Conservation (phyloP, 2,329 filamentous ascomycete genomes). For the Trichophaea hybrida region DNA sequence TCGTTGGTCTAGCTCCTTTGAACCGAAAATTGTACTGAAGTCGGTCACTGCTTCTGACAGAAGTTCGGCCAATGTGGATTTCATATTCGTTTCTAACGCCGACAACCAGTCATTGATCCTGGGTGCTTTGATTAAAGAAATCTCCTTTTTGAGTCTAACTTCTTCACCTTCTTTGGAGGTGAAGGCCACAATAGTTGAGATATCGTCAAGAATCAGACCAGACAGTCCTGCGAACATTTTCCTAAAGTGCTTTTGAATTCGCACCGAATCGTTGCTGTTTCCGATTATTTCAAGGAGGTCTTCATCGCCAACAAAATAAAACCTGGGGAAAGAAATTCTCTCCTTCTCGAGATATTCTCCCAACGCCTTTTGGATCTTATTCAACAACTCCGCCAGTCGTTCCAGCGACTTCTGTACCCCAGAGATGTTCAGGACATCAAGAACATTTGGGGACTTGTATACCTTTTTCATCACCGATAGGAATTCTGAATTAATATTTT, state of each 20-base stretch:
- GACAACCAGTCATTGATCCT: conserved; percentile 99
- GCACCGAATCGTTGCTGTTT: conserved; percentile 93
- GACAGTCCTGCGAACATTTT: conserved; percentile 99
- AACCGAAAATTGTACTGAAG: conserved; percentile 64
- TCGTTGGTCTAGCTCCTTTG: conserved; percentile 52
- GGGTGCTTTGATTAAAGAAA: conserved; percentile 83
- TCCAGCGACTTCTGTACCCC: conserved; percentile 94
- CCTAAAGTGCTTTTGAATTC: conserved; percentile 96
- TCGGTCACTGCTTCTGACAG: conserved; percentile 72
- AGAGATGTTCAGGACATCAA: conserved; percentile 90
- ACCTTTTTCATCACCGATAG: conserved; percentile 99
- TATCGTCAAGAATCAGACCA: conserved; percentile 80
- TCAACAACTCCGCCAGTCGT: conserved; percentile 85
- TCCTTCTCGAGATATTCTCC: conserved; percentile 98
- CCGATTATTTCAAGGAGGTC: conserved; percentile 97
- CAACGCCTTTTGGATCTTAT: conserved; percentile 97
- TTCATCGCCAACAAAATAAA: conserved; percentile 99
- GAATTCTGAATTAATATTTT: conserved; percentile 99
- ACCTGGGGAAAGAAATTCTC: conserved; percentile 89
- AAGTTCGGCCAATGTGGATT: conserved; percentile 77
- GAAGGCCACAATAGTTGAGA: conserved; percentile 77
- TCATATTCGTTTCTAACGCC: conserved; percentile 84
- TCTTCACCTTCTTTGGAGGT: conserved; percentile 90
- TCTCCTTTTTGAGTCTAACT: conserved; percentile 74
- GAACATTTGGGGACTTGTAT: conserved; percentile 84